These are phyloP conservation scores for Astragalus glycyphyllos DNA, from an alignment of 306 rosid species.

Conservation along the genomic window DNA sequence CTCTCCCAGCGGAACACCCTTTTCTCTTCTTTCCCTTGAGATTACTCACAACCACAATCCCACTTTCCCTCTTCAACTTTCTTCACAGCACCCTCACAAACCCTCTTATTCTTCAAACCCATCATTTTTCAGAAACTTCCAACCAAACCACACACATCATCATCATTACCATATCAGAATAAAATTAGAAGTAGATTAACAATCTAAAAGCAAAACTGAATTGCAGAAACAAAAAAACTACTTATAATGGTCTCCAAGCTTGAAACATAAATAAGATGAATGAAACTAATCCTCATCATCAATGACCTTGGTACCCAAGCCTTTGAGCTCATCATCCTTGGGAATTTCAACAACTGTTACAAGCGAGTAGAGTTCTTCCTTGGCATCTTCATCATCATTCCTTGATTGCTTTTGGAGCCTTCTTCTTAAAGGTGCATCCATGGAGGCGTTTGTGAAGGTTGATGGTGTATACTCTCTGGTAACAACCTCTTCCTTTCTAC, in stretches of 20 bases:
- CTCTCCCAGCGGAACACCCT: too few relatives aligned
- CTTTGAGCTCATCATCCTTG: constrained; percentile 79
- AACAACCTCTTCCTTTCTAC: constrained; percentile 92
- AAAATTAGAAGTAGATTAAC: constrained; percentile 27
- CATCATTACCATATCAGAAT: constrained; percentile 22
- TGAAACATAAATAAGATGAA: too few relatives aligned
- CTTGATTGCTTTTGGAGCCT: constrained; percentile 96
- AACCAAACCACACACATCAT: too few relatives aligned
- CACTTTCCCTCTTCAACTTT: too few relatives aligned
- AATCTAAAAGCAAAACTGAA: constrained; percentile 28
- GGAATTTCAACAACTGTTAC: constrained; percentile 91
- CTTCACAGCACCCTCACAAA: too few relatives aligned
- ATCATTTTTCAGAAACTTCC: too few relatives aligned
- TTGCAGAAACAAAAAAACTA: background rate
- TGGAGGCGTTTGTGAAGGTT: constrained; percentile 93
- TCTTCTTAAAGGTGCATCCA: constrained; percentile 97
- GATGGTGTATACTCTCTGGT: constrained; percentile 91
- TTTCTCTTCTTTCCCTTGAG: too few relatives aligned
- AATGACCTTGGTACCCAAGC: constrained; percentile 85
- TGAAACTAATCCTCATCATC: constrained; percentile 77
- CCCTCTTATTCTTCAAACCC: too few relatives aligned
- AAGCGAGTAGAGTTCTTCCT: constrained; percentile 92
- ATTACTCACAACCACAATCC: too few relatives aligned
- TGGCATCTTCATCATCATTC: constrained; percentile 93
- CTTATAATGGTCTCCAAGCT: too few relatives aligned